Percentiles rank a stretch among this genome's conserved stretches.
phyloP scores from a whole-genome alignment of 192 early-diverging fungal genomes.

The Chytriomyces confervae region DNA sequence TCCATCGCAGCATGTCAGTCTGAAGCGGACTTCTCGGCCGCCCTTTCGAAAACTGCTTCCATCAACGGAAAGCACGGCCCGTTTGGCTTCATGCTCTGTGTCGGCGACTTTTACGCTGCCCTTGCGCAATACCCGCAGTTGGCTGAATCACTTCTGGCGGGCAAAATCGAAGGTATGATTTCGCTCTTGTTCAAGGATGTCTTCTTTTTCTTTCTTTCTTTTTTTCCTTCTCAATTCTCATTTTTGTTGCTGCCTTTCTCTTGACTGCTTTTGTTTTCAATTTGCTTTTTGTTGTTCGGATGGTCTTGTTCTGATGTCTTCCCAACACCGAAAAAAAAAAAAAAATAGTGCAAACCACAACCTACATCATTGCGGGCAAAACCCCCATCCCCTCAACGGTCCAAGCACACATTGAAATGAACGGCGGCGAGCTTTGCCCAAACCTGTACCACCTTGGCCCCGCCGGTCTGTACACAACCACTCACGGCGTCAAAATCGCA shows the following conservation, averaged over 20 bases:
- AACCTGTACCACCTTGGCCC: slow-evolving; percentile 74
- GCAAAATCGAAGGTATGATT: slow-evolving; percentile 36
- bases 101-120: slow-evolving; percentile 79
- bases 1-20: not conserved
- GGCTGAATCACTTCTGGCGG: slow-evolving; percentile 2
- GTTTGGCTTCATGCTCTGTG: slow-evolving; percentile 80
- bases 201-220: too few relatives aligned
- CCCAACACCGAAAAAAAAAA: not conserved
- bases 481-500: slow-evolving; percentile 67
- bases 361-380: slow-evolving; percentile 77
- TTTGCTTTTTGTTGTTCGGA: too few relatives aligned
- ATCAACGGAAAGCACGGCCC: slow-evolving; percentile 85
- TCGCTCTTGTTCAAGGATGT: too few relatives aligned
- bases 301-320: too few relatives aligned
- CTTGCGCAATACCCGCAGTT: slow-evolving; percentile 31
- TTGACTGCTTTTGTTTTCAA: too few relatives aligned
- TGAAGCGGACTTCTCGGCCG: slow-evolving; percentile 52
- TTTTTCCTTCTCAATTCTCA: too few relatives aligned
- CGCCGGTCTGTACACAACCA: slow-evolving; percentile 60
- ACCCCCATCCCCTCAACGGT: slow-evolving; percentile 64
- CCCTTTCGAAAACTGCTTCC: slow-evolving; percentile 75
- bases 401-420: slow-evolving; percentile 54
- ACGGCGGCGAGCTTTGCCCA: slow-evolving; percentile 75
- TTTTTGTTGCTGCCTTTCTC: too few relatives aligned
- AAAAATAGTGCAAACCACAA: slow-evolving; percentile 67